Base-by-base conservation (phyloP, 1,284 basidiomycete genomes). In the Ustilago shanxiensis region DNA sequence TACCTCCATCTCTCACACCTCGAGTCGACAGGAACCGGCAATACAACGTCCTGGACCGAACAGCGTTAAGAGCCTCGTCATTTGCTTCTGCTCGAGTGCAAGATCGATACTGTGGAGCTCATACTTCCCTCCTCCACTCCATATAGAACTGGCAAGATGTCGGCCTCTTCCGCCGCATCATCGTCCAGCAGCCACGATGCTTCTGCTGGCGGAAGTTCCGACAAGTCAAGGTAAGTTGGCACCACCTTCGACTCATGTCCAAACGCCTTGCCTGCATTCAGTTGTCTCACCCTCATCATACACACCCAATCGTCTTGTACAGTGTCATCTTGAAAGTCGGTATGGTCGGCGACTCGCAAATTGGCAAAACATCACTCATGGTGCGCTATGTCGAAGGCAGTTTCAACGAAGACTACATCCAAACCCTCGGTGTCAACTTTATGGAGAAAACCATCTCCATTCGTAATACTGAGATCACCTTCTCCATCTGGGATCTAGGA, bases 391-490 rank as follows among this genome's bases (percentile, higher is more conserved):
- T 80, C 59, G 79, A 79, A 59, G 78, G 76, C n/a, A 79, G 35
- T 37, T 77, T 76, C 63, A 89, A 89, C 88, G 95, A 98, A 89
- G 95, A 98, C 88, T 98, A 98, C 88, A 98, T 98, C 87, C 96
- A 98, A 90, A 98, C 95, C 88, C 91, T 98, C 87, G 84, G 83
- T 41, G 95, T 98, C 88, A 98, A 98, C 88, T 98, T 98, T 87
- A 98, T 98, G 95, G 95, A 98, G 89, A 98, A 97, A 89, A 95
- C 95, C 39, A 98, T 98, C 82, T 93, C 93, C 64, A 96, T 98
- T 80, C 91, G 95, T 78, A 92, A 96, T 87, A 98, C 95, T 60
- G 96, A 97, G 65, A 98, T 98, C 88, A 98, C 95, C 2, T 98
- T 99, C 88, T 97, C 95, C 79, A 97, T 99, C 87, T 98, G 96